These are phyloP conservation scores for Fusarium sp. DNA, from an alignment of 2,329 filamentous ascomycete genomes.

Conservation along the genomic window DNA sequence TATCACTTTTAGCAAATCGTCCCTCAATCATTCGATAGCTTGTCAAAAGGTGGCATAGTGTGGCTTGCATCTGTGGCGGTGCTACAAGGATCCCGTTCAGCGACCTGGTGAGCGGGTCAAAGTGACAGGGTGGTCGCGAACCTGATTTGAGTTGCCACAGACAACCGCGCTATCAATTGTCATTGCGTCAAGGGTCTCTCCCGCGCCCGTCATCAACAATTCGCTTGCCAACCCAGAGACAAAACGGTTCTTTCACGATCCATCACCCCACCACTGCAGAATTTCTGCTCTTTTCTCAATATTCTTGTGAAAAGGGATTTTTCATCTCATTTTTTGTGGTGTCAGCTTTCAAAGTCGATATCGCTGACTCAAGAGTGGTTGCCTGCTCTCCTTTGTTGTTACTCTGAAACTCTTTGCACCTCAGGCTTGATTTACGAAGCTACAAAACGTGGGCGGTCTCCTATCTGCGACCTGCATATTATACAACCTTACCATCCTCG, in stretches of 20 bases:
- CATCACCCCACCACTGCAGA: slow-evolving; percentile 35
- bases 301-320: slow-evolving; percentile 8
- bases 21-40: slow-evolving; percentile 42
- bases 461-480: slow-evolving; percentile 28
- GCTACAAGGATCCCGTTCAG: not conserved
- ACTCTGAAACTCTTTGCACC: not conserved
- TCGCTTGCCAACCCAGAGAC: slow-evolving; percentile 35
- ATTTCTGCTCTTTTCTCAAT: slow-evolving; percentile 11
- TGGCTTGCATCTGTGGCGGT: slow-evolving; percentile 31
- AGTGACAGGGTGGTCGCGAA: slow-evolving; percentile 36
- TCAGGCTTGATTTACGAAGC: slow-evolving; percentile 12
- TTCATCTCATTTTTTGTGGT: not conserved
- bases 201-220: slow-evolving; percentile 41
- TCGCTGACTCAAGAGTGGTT: slow-evolving; percentile 2
- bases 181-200: slow-evolving; percentile 50
- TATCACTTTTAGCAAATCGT: slow-evolving; percentile 26
- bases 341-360: not conserved
- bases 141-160: slow-evolving; percentile 53
- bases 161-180: slow-evolving; percentile 49
- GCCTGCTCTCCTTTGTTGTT: slow-evolving; percentile 32
- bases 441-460: slow-evolving; percentile 24
- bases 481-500: slow-evolving; percentile 28
- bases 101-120: slow-evolving; percentile 28
- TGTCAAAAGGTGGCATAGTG: slow-evolving; percentile 18
- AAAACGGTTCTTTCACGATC: slow-evolving; percentile 30